Evolutionary conservation across 31 red algal genomes (phyloP).

Genomic region (Endocladia muricata): DNA sequence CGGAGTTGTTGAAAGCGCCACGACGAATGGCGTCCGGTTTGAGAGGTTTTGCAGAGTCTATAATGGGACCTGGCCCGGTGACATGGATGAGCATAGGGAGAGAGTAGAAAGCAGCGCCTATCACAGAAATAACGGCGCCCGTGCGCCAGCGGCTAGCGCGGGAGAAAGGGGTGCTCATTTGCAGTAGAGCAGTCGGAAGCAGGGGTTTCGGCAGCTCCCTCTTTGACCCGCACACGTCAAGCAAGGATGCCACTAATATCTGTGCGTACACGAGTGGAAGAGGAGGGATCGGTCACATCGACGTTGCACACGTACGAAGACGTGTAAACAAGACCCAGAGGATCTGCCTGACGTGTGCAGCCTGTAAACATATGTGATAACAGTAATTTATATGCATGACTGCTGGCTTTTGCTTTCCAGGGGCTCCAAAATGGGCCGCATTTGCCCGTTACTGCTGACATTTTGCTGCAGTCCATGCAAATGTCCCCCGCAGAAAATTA

Average conservation of each 20-base stretch:
- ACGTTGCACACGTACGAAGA: neutral
- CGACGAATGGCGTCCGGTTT: slow-evolving; percentile 33
- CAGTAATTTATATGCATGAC: no score
- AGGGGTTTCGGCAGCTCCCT: no score
- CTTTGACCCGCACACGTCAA: neutral
- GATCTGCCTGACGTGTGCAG: no score
- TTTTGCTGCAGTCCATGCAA: no score
- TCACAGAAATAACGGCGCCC: neutral
- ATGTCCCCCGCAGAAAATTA: no score
- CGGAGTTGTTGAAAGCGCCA: slow-evolving; percentile 61
- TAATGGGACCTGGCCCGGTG: neutral
- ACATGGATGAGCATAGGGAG: neutral
- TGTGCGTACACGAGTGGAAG: neutral
- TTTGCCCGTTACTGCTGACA: no score
- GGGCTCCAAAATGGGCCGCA: no score
- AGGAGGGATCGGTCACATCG: neutral
- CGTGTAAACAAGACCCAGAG: no score
- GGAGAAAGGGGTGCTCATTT: neutral
- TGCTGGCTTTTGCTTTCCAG: no score
- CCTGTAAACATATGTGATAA: no score
- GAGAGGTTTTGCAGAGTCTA: slow-evolving; percentile 36
- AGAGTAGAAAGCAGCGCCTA: neutral
- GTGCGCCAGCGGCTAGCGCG: neutral
- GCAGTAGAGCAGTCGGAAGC: neutral
- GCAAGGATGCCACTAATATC: neutral